Percentiles rank a stretch among this genome's conserved stretches.
Evolutionary conservation across 116 monocot species (phyloP).

Genomic region (Dioscorea cayenensis): DNA sequence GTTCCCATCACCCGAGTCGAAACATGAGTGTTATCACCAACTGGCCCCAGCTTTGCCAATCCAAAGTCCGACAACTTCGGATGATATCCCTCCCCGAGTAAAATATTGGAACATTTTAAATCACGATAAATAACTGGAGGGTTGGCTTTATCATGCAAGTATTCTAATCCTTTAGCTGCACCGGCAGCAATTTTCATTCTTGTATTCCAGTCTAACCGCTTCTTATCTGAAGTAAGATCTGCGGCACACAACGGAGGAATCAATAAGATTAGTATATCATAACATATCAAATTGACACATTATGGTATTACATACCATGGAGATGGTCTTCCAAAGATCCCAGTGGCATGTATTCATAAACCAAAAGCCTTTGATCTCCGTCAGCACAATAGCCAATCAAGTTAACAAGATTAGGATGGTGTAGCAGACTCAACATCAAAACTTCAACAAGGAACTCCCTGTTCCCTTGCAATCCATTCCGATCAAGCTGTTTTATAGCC

Average conservation of each 20-base stretch:
- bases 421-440: slow-evolving; percentile 48
- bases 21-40: slow-evolving; percentile 67
- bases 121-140: slow-evolving; percentile 76
- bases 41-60: slow-evolving; percentile 64
- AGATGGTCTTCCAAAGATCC: slow-evolving; percentile 66
- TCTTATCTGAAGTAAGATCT: slow-evolving; percentile 45
- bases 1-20: slow-evolving; percentile 77
- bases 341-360: slow-evolving; percentile 63
- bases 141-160: slow-evolving; percentile 57
- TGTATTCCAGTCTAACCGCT: slow-evolving; percentile 59
- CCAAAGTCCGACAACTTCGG: slow-evolving; percentile 74
- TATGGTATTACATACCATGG: slow-evolving; percentile 29
- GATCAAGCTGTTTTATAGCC: slow-evolving; percentile 64
- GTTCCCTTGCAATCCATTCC: slow-evolving; percentile 53
- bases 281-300: too few relatives aligned
- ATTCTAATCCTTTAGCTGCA: slow-evolving; percentile 64
- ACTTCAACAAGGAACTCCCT: slow-evolving; percentile 68
- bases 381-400: slow-evolving; percentile 61
- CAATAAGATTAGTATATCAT: too few relatives aligned
- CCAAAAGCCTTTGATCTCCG: slow-evolving; percentile 62
- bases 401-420: slow-evolving; percentile 65
- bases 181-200: slow-evolving; percentile 69
- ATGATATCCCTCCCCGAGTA: slow-evolving; percentile 53
- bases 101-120: slow-evolving; percentile 69
- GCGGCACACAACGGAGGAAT: background rate